Evolutionary conservation across 331 rosid genomes (phyloP), one percentile per base, ranked within the genome.

Genomic region (Quercus lobata): DNA sequence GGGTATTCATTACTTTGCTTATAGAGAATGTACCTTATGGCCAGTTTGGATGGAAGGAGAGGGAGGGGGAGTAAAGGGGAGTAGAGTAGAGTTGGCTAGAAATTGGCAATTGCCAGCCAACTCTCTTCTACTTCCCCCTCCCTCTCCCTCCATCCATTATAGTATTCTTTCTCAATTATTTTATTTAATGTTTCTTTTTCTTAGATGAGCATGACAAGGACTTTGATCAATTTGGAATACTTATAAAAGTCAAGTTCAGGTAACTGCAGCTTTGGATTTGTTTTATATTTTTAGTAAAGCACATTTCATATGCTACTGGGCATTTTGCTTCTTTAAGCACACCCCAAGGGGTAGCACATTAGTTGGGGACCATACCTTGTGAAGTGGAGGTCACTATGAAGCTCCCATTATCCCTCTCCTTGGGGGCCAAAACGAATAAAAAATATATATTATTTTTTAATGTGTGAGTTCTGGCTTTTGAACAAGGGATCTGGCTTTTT

Each of bases 241-340:
- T 83, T 27, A 90, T 93, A 83, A 95, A 95, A 91, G 99, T 95
- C 37, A 95, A 95, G 87, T 95, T 95, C 92, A 95, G 99, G 99
- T 95, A 87, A 87, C 71, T 66, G 71, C 66, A 69, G 56, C 74
- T 79, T 69, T 32, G 60, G 69, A 46, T 68, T 70, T 30, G 34
- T 34, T 70, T 5, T 56, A 49, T 24, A 62, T 16, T 29, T 55
- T 81, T 69, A 10, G 16, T 62, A 52, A 44, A 1, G 17, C 54
- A 15, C 66, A 5, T 41, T 44, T 57, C 9, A 25, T 46, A 12
- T 41, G 34, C n/a, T 41, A 35, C 22, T 76, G 17, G 70, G 60
- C 60, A 66, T 60, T 71, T 71, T 57, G 58, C 21, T 71, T 52
- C 30, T 55, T 73, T 35, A 22, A 68, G 17, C 5, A 49, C 54